These are phyloP conservation scores for Beauveria scarabaeidicola DNA, from an alignment of 2,329 filamentous ascomycete species.

Conservation along the genomic window DNA sequence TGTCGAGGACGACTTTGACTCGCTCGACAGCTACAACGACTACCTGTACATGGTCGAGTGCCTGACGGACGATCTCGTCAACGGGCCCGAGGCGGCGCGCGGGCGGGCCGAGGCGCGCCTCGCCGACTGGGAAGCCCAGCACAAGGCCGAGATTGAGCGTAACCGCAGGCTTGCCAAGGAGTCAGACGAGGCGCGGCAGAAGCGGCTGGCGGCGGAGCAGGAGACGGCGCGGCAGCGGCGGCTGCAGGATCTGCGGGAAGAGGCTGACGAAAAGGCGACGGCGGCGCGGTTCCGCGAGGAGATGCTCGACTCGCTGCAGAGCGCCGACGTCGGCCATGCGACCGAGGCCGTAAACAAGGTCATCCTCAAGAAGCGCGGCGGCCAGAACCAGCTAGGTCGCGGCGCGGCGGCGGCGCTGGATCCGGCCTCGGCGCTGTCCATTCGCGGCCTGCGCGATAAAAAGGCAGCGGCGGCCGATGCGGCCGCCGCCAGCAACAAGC, in stretches of 20 bases:
- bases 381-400: constrained; percentile 25
- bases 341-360: constrained; percentile 51
- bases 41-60: constrained; percentile 91
- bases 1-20: constrained; percentile 83
- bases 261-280: constrained; percentile 60
- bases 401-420: constrained; percentile 26
- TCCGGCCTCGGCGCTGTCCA: constrained; percentile 40
- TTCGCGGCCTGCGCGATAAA: constrained; percentile 71
- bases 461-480: constrained; percentile 29
- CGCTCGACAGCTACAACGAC: constrained; percentile 76
- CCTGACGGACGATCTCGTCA: constrained; percentile 80
- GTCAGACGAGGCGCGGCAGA: constrained; percentile 43
- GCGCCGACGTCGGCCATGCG: constrained; percentile 51
- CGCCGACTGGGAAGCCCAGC: constrained; percentile 60
- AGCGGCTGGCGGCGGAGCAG: constrained; percentile 54
- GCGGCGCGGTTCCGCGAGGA: constrained; percentile 56
- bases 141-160: constrained; percentile 59
- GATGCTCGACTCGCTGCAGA: constrained; percentile 61
- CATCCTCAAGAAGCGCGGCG: constrained; percentile 65
- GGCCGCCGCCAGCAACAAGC: constrained; percentile 48
- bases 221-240: constrained; percentile 55
- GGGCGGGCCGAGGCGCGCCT: constrained; percentile 36
- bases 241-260: constrained; percentile 55
- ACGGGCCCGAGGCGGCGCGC: constrained; percentile 57
- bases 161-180: constrained; percentile 48